These are phyloP conservation scores for Fusarium bulbicola DNA, from an alignment of 2,329 filamentous ascomycete species.

Conservation along the genomic window DNA sequence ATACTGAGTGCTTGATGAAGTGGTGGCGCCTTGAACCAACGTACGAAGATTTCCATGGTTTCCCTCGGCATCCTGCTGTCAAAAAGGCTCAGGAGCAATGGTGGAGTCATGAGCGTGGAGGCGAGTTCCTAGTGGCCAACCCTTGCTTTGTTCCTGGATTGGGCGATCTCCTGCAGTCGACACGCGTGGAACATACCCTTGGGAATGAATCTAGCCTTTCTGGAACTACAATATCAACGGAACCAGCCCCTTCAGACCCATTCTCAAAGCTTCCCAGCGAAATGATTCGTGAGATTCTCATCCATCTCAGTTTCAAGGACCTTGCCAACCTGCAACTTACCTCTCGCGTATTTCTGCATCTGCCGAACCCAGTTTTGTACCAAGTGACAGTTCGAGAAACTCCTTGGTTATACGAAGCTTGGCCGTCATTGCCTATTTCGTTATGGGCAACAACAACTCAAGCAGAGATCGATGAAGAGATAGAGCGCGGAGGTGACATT, in stretches of 20 bases:
- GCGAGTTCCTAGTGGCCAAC: conserved; percentile 35
- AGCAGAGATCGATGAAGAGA: not conserved
- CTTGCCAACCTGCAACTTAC: conserved; percentile 17
- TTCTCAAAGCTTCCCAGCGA: conserved; percentile 20
- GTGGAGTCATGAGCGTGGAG: conserved; percentile 19
- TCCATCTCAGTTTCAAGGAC: conserved; percentile 15
- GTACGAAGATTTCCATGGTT: not conserved
- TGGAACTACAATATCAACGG: rapidly evolving
- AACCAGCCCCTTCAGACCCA: not conserved
- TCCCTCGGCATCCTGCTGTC: conserved; percentile 22
- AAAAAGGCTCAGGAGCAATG: not conserved
- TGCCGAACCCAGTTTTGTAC: conserved; percentile 13
- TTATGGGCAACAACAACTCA: conserved; percentile 29
- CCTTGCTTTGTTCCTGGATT: conserved; percentile 30
- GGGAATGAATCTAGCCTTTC: not conserved
- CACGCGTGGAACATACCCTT: not conserved
- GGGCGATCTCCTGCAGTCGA: not conserved
- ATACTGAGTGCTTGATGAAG: conserved; percentile 26
- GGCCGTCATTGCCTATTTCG: conserved; percentile 18
- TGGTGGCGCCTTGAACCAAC: conserved; percentile 18
- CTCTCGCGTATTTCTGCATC: conserved; percentile 17
- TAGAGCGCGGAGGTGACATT: not conserved
- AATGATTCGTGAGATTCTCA: conserved; percentile 11
- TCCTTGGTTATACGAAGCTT: conserved; percentile 34
- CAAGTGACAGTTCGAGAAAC: conserved; percentile 5